A percentile compares a stretch with the other conserved stretches of the same genome.
Conservation (phyloP, 2,329 filamentous ascomycete genomes). For the Colletotrichum tamarilloi region DNA sequence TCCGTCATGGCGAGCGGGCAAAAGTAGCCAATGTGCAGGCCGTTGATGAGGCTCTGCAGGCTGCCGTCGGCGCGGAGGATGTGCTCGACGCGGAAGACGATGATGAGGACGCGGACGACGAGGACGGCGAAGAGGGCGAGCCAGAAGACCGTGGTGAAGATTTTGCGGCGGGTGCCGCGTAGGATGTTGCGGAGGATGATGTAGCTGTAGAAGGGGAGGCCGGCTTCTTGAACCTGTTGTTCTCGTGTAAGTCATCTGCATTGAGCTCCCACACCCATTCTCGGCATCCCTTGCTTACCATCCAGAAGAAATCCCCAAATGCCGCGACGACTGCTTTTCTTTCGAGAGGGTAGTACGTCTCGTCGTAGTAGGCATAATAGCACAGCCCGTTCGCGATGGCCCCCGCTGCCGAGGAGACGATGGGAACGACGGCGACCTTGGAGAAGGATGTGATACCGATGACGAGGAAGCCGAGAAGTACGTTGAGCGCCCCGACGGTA, state of each 20-base stretch:
- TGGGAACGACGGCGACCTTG: neutral
- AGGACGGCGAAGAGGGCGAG: too few species aligned
- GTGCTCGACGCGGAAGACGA: constrained; percentile 42
- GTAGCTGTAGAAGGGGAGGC: too few species aligned
- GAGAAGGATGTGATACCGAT: neutral
- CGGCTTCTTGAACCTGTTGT: too few species aligned
- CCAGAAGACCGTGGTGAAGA: too few species aligned
- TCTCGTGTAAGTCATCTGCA: too few species aligned
- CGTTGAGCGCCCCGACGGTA: neutral
- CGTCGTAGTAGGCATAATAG: neutral
- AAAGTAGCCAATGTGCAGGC: constrained; percentile 54
- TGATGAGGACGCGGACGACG: constrained; percentile 38
- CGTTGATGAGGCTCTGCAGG: constrained; percentile 46
- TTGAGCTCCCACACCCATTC: too few species aligned
- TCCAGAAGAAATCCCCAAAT: too few species aligned
- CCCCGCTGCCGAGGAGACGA: neutral
- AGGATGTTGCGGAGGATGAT: too few species aligned
- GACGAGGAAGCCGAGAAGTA: neutral
- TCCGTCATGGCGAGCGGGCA: constrained; percentile 52
- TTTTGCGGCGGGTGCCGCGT: too few species aligned
- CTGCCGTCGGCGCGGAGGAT: constrained; percentile 41
- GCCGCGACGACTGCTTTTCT: neutral
- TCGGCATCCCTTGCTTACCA: too few species aligned
- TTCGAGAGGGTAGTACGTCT: neutral
- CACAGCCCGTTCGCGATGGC: neutral